Evolutionary conservation across 495 filamentous ascomycete genomes (phyloP), one percentile per base, ranked within the genome.

Genomic region (Penicillium steckii): DNA sequence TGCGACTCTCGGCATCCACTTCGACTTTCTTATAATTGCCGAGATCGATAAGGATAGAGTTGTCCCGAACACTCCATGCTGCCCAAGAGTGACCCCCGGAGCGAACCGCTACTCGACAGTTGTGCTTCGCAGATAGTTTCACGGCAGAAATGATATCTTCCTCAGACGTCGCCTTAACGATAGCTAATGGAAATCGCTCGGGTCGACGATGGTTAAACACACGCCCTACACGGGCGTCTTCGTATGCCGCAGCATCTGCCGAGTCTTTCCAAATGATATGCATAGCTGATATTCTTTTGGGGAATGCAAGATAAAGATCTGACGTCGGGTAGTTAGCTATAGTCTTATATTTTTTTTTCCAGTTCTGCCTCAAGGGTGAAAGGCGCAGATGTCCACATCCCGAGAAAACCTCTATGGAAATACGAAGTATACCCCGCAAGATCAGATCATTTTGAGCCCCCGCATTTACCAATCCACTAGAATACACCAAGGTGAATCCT

Each of bases 41-140:
- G 2, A 80, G 59, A 47, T 83, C 79, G 10, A 82, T 57, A 4
- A 83, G 57, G 24, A 83, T 72, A 0, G 79, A 76, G 46, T 78
- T 62, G 8, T 77, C 67, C 1, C 75, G 68, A 1, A 81, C 70
- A 48, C 70, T 76, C 80, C 80, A 83, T 1, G 66, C 76, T 0
- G 75, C 73, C 76, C 73, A 80, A 21, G 70, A 74, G 52, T 83
- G 79, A 0, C 80, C 80, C n/a, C 79, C 80, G 3, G 75, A 77
- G 8, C 79, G 68, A 22, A 83, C 73, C 3, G 75, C 73, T 13
- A 83, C 65, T 0, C 74, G 61, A 38, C 60, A 72, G 3, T 66
- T 55, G n/a, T 53, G 33, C n/a, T 66, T 46, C 0, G 47, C 65
- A 1, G 79, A 79, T 10, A 80, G 53, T 38, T 71, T 54, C 0